phyloP scores from a whole-genome alignment of 306 rosid species.

The Senna siamea region DNA sequence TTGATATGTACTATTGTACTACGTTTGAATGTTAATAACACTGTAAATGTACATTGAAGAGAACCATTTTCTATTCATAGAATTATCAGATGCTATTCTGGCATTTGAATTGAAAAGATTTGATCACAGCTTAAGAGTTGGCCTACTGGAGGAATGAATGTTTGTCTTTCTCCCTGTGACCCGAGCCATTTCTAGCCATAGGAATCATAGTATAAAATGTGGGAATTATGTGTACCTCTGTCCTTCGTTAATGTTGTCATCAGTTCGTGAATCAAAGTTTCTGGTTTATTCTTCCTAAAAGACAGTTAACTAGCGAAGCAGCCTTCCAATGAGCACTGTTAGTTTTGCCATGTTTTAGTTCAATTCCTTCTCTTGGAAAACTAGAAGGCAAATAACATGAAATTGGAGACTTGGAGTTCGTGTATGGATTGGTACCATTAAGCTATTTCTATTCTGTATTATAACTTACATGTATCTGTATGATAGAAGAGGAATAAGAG shows the following conservation, averaged over 20 bases:
- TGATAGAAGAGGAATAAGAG: neutral
- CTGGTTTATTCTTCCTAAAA: too few species aligned
- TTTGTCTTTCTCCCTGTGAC: neutral
- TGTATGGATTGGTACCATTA: too few species aligned
- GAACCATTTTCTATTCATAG: conserved; percentile 29
- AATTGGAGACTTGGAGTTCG: too few species aligned
- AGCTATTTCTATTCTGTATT: neutral
- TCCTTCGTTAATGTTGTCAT: neutral
- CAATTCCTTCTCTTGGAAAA: neutral
- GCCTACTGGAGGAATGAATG: conserved; percentile 2
- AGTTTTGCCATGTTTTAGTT: neutral
- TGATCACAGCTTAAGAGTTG: neutral
- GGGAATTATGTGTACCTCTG: neutral
- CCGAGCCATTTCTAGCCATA: conserved; percentile 5
- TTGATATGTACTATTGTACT: neutral
- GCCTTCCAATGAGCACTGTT: too few species aligned
- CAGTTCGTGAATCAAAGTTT: neutral
- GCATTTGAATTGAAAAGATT: conserved; percentile 29
- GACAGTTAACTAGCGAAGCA: too few species aligned
- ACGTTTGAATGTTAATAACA: conserved; percentile 28
- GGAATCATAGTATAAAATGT: neutral
- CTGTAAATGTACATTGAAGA: conserved; percentile 43
- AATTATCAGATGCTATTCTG: conserved; percentile 23
- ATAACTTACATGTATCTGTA: neutral
- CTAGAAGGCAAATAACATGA: too few species aligned